Evolutionary conservation across 2,329 filamentous ascomycete genomes (phyloP), one percentile per base, ranked within the genome.

Genomic region (Monilinia fructigena): DNA sequence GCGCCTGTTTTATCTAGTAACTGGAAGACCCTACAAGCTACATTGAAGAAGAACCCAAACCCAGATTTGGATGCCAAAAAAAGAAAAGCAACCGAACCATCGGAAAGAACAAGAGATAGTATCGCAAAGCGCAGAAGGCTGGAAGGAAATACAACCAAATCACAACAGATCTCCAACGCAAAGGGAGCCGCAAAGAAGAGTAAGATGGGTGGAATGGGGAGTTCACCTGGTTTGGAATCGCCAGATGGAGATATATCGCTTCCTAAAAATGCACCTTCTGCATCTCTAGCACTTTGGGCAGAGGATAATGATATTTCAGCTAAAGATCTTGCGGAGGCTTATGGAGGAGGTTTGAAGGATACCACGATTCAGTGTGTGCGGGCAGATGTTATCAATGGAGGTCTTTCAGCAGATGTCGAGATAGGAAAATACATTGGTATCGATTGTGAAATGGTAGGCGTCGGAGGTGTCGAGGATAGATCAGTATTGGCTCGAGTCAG

Each of bases 391-490:
- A 80, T 88, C 68, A 91, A 92, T 74, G 83, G 86, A 55, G 89
- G 89, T 0, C 80, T 87, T 4, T 83, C 85, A 1, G 77, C 80
- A 31, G 85, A 83, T 7, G 79, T 89, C 47, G 86, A 92, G 63
- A 80, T 93, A 26, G 95, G 94, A 62, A 96, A 95, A 82, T 99
- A 96, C 77, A 80, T 99, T 53, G 90, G 91, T 26, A 86, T 99
- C 56, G 95, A 99, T 80, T 99, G 95, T 78, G 95, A 99, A 80
- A 99, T 99, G 95, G 95, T 99, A 35, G 95, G 94, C 58, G 86
- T 96, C 16, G 91, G 90, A 0, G 85, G 86, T 0, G 86, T 86
- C 61, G 85, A 86, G 28, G 82, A 89, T 70, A 85, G 88, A 75
- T 93, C 92, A 47, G 88, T 87, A 0, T 85, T 99, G 55, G 95